Conservation (phyloP, 73 alveolate genomes). For the Loxodes magnus region DNA sequence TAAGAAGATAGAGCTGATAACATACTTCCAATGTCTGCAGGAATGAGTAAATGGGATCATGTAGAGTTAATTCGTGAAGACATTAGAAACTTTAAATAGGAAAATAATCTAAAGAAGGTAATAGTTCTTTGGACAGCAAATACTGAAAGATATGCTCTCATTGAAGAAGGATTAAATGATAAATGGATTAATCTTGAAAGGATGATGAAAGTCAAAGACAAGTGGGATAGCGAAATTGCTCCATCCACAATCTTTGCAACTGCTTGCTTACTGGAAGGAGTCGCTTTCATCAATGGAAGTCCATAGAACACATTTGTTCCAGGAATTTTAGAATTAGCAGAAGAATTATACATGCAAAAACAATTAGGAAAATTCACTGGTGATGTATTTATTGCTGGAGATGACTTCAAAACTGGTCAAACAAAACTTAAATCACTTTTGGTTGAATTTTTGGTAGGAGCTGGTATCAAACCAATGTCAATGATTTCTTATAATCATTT, state of each 20-base stretch:
- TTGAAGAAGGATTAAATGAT: constrained; percentile 49
- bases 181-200: constrained; percentile 73
- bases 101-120: constrained; percentile 58
- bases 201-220: constrained; percentile 29
- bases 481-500: constrained; percentile 89
- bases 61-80: constrained; percentile 51
- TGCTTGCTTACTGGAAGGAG: constrained; percentile 83
- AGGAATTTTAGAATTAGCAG: constrained; percentile 61
- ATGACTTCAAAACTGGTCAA: constrained; percentile 83
- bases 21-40: constrained; percentile 76
- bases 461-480: constrained; percentile 53
- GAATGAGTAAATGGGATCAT: constrained; percentile 65
- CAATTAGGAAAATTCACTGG: no score
- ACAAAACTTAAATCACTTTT: constrained; percentile 69
- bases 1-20: constrained; percentile 87
- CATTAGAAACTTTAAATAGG: constrained; percentile 62
- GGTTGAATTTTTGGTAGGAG: constrained; percentile 58
- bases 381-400: constrained; percentile 45
- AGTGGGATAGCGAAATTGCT: constrained; percentile 33
- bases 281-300: constrained; percentile 66
- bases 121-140: constrained; percentile 84
- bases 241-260: constrained; percentile 21
- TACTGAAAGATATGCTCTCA: constrained; percentile 69
- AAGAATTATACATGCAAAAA: no score
- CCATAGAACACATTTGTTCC: constrained; percentile 80